Conservation (phyloP, 2,329 filamentous ascomycete species). For the Camillea tinctor region DNA sequence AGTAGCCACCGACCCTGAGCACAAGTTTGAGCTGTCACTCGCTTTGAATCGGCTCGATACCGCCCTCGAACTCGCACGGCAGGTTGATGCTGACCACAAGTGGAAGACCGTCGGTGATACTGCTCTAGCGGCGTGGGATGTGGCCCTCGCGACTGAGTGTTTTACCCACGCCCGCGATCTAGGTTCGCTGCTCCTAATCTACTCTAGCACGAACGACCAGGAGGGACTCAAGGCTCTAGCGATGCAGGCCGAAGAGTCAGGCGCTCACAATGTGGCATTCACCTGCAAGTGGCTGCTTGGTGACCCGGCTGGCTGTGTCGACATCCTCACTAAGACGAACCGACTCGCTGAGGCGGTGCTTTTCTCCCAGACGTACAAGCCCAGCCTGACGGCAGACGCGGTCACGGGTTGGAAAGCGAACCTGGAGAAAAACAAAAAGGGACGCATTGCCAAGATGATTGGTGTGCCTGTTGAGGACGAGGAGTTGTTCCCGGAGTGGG, state of each 20-base stretch:
- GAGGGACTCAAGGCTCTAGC: slow-evolving; percentile 73
- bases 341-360: slow-evolving; percentile 83
- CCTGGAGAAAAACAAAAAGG: slow-evolving; percentile 82
- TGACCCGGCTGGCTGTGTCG: slow-evolving; percentile 77
- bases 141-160: slow-evolving; percentile 86
- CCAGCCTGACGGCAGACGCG: slow-evolving; percentile 66
- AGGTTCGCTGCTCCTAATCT: slow-evolving; percentile 81
- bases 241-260: slow-evolving; percentile 69
- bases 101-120: slow-evolving; percentile 98
- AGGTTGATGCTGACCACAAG: slow-evolving; percentile 89
- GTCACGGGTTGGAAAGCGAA: slow-evolving; percentile 79
- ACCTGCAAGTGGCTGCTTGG: slow-evolving; percentile 84
- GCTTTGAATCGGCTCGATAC: slow-evolving; percentile 80
- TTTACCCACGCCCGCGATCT: slow-evolving; percentile 89
- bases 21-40: slow-evolving; percentile 92
- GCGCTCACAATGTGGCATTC: slow-evolving; percentile 90
- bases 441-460: slow-evolving; percentile 78
- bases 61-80: slow-evolving; percentile 78
- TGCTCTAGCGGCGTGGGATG: slow-evolving; percentile 81
- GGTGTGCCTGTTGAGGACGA: slow-evolving; percentile 79
- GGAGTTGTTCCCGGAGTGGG: slow-evolving; percentile 95
- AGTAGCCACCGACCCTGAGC: slow-evolving; percentile 90
- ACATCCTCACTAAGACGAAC: slow-evolving; percentile 75
- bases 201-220: slow-evolving; percentile 80
- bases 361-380: slow-evolving; percentile 94